Evolutionary conservation across 1,139 yeast species (phyloP), one percentile per base, ranked within the genome.

Genomic region (Kluyveromyces sp.): DNA sequence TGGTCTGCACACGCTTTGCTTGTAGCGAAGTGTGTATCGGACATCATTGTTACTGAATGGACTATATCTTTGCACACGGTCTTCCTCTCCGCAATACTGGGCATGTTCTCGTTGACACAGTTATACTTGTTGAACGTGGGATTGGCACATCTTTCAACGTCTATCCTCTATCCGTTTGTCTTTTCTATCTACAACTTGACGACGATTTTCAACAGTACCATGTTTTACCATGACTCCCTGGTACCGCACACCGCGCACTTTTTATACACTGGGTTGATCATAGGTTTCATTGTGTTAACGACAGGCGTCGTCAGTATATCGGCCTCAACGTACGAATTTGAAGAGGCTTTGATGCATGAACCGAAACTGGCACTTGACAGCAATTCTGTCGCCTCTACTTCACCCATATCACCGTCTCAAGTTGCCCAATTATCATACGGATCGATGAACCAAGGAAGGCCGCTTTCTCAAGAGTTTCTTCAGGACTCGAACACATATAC

Each of bases 1-100:
- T 68, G 87, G 41, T 83, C 95, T 0, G 95, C 95, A 0, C 95
- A 86, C 59, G 84, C 95, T 0, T 73, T 88, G 45, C 70, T 88
- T 42, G 75, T 86, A 66, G 95, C 96, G 25, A 88, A 88, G 61
- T 78, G 89, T 1, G 74, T 86, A 0, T 83, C 87, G 13, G 95
- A 86, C 55, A 77, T 83, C 16, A 62, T 82, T 3, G 59, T 78
- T 2, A 71, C 68, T 39, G 69, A 77, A 1, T 38, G 41, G 41
- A 17, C 41, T 13, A 22, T 38, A 11, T 38, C 41, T 13, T 36
- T 71, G 15, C 66, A 66, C 43, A 60, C 64, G 6, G 56, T 49
- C 33, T 43, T 48, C 18, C 36, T 41, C 3, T 55, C 54, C 17
- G 45, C 58, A 15, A 44, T 42, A 26, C 48, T 75, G 1, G 70